Base-by-base conservation (phyloP, 208 protist genomes). In the Leishmania tarentolae region DNA sequence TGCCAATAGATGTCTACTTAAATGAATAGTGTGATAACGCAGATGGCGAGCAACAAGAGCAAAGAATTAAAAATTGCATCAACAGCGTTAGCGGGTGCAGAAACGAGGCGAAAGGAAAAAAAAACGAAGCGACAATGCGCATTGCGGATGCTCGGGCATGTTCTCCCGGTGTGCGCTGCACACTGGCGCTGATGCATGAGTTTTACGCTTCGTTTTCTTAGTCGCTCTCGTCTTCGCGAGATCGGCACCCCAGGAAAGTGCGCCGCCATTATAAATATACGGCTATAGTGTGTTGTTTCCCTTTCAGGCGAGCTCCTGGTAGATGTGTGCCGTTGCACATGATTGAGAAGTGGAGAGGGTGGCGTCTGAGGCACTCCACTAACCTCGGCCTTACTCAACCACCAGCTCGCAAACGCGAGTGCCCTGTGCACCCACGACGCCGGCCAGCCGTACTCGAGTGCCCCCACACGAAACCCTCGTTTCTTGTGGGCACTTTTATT, bases 1-100 rank as follows among this genome's bases (percentile, higher is more conserved):
- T n/a, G n/a, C n/a, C n/a, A n/a, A n/a, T 75, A n/a, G 52, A 47
- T 24, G 71, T 46, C n/a, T 75, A 42, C 19, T 59, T 40, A 63
- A 35, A 28, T 61, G 28, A 9, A 0, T 31, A 73, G 0, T 73
- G 0, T 17, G 13, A 35, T 35, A 69, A 35, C 9, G 31, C 19
- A 15, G 42, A 73, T n/a, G 40, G 42, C 42, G 24, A 73, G 44
- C 15, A 35, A 11, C 63, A 35, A 17, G 31, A 42, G 31, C 37
- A 35, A 9, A 1, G 17, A 69, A 35, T 6, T 24, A 35, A 5
- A 35, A 28, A 31, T 9, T 6, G 59, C 17, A 66, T 28, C 59
- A 4, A 28, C 31, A 44, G 63, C 35, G 63, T 11, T 8, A 8
- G 35, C 63, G 19, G 24, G 15, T 3, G 56, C 56, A 61, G 56